Evolutionary conservation across 2,329 filamentous ascomycete genomes (phyloP), one percentile per base, ranked within the genome.

Genomic region (Aspergillus awamori): DNA sequence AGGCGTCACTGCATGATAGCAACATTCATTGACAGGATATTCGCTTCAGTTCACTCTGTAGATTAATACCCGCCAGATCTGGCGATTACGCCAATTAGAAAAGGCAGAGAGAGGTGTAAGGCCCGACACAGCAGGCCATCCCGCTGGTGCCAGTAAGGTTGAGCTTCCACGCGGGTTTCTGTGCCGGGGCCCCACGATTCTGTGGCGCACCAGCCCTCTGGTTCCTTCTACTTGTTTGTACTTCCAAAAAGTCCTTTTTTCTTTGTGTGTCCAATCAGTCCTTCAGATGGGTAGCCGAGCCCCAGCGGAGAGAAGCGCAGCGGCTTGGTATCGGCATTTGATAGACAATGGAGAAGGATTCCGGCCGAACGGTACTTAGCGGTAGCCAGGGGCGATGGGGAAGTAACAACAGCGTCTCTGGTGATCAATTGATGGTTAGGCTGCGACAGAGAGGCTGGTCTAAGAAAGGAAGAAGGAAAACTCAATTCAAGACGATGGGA

Each of bases 91-190:
- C 52, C 58, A 39, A 56, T 53, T 55, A 43, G 58, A 53, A n/a
- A 24, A 22, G 20, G 49, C 30, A 61, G 11, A 13, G 33, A 36
- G 33, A 36, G 33, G 5, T 53, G 62, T 58, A 61, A 59, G 58
- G 20, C 39, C 26, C 49, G 58, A 45, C 13, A 45, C 20, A 22
- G 8, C 10, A 45, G 10, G 8, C 41, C 41, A 24, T 53, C 28
- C 24, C 36, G 36, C 33, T 41, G 33, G 51, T 28, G 28, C 13
- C 43, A 47, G 54, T 59, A 38, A 10, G 5, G 26, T 3, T 45
- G 53, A 74, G 15, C 57, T 74, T 76, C 73, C 63, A 72, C 70
- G 68, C 69, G 71, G 61, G 56, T 67, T 76, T 76, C 72, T 70
- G 63, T 75, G 73, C 70, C 73, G 65, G 13, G 22, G 5, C 22